Evolutionary conservation across 148 eudicot species (phyloP), one percentile per base, ranked within the genome.

Genomic region (Silene uniflora): DNA sequence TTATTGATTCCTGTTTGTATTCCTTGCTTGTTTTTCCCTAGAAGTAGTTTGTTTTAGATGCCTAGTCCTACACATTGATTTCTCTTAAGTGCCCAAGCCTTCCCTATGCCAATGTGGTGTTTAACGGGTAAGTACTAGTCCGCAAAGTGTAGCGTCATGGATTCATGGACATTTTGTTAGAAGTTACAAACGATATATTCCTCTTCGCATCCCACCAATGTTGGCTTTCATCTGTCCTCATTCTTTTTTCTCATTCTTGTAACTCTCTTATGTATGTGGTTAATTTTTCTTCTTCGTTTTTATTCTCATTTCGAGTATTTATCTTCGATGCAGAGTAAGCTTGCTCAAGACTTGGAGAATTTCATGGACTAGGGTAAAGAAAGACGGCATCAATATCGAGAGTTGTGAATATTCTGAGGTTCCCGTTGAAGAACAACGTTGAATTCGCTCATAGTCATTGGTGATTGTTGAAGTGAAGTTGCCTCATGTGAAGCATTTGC

Each of bases 311-410:
- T 35, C 22, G 29, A 25, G 8, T 39, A 0, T 55, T 3, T 17
- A 18, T 72, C 66, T 32, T 70, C 42, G 49, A 64, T 86, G 75
- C 87, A 93, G 98, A 87, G 81, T 78, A 78, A 93, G 93, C 79
- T 87, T 93, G 87, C 76, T 90, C 25, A 82, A 83, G 86, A 81
- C 71, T 18, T 93, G 97, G 98, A 91, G 77, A 81, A 65, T 86
- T 66, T 85, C 93, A 8, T 89, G 95, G 98, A 84, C 84, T 17
- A 88, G 76, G 72, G 78, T 71, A 19, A 79, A 69, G 71, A 88
- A 69, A 77, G 83, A 87, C 56, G 89, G 84, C 49, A 76, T 79
- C 65, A 23, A 46, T 39, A 87, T 77, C 49, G 90, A 88, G 81
- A 85, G 82, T 67, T 78, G 71, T 66, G 77, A 78, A 56, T 93